These are phyloP conservation scores for Hippophae rhamnoides DNA, from an alignment of 306 rosid genomes.

Conservation along the genomic window DNA sequence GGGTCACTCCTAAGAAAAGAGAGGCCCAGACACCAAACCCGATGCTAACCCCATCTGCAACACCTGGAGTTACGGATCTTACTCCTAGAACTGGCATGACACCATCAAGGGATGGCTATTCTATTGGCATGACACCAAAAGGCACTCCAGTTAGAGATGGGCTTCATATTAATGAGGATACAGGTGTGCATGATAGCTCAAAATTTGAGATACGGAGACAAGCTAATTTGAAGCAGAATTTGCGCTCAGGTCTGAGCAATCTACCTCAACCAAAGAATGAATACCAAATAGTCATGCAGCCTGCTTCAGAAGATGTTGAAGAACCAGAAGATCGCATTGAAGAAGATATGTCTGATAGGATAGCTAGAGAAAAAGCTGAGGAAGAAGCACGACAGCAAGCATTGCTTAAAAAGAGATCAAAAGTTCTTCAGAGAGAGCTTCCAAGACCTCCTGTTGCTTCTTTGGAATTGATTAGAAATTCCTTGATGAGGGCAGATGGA, in stretches of 20 bases:
- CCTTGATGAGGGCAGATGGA: conserved; percentile 74
- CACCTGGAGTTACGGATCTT: conserved; percentile 71
- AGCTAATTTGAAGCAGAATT: conserved; percentile 59
- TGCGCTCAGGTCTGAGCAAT: conserved; percentile 55
- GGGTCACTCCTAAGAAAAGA: conserved; percentile 82
- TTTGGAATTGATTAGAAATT: conserved; percentile 62
- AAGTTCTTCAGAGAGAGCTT: conserved; percentile 89
- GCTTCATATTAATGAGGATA: conserved; percentile 69
- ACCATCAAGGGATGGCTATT: conserved; percentile 70
- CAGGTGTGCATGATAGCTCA: conserved; percentile 54
- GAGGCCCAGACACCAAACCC: conserved; percentile 80
- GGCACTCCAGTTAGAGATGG: conserved; percentile 87
- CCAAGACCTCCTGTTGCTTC: conserved; percentile 92
- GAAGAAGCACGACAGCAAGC: conserved; percentile 83
- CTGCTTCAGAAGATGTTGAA: conserved; percentile 69
- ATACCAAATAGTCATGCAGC: conserved; percentile 82
- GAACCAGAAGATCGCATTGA: conserved; percentile 70
- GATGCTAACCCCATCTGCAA: conserved; percentile 80
- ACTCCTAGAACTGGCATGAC: conserved; percentile 83
- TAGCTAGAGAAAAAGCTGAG: conserved; percentile 84
- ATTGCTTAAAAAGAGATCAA: conserved; percentile 81
- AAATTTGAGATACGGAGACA: conserved; percentile 68
- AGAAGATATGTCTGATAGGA: conserved; percentile 92
- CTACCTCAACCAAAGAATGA: conserved; percentile 82
- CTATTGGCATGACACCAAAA: conserved; percentile 73